Evolutionary conservation across 1,139 yeast genomes (phyloP).

Genomic region (Pneumocystis oryctolagi): DNA sequence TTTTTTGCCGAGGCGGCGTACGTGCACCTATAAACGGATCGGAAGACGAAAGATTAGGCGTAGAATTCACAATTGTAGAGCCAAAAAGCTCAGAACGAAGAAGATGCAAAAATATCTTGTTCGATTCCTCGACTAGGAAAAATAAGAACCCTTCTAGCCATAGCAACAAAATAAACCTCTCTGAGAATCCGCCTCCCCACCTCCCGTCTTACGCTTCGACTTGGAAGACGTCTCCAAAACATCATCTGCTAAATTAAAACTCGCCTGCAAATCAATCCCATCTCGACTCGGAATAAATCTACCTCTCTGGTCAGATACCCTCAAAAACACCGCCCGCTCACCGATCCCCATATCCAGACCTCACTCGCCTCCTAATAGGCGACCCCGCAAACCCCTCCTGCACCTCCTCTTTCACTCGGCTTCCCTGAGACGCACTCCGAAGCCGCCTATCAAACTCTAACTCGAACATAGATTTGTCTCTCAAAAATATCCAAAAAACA

Average conservation of each 20-base stretch:
- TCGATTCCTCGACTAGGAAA: constrained; percentile 55
- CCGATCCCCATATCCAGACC: neutral
- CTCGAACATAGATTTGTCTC: neutral
- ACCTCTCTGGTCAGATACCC: neutral
- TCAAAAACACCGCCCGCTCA: neutral
- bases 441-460: neutral
- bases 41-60: constrained; percentile 4
- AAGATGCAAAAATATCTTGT: constrained; percentile 70
- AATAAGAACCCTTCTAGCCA: constrained; percentile 25
- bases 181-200: constrained; percentile 45
- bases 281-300: neutral
- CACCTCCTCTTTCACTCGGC: neutral
- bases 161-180: neutral
- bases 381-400: neutral
- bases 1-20: constrained; percentile 19
- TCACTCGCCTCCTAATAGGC: neutral
- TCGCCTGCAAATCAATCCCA: constrained; percentile 79
- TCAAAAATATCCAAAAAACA: no score
- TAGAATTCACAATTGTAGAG: neutral
- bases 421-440: neutral
- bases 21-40: neutral
- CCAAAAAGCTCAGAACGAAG: constrained; percentile 86
- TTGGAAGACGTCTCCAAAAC: constrained; percentile 12
- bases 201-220: constrained; percentile 28
- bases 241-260: constrained; percentile 36